Base-by-base conservation (phyloP, 1,284 basidiomycete species). In the Pterulicium gracile region DNA sequence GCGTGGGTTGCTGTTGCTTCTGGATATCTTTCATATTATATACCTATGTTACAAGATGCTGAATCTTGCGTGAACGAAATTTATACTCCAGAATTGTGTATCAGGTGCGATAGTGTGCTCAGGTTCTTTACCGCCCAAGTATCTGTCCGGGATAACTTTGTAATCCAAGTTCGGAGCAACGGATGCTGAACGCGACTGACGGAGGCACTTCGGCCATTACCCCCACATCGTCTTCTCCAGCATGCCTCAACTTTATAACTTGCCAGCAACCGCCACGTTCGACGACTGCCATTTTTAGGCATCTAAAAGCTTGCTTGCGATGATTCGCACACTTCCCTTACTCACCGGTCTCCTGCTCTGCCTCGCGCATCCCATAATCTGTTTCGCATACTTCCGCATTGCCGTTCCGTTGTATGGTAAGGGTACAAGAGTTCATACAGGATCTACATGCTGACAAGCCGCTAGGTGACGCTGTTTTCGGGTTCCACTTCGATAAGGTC, bases 391-490 rank as follows among this genome's bases (percentile, higher is more conserved):
- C 36, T 15, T 17, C 15, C 36, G 36, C 15, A 13, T 39, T 7
- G n/a, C 19, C 15, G 15, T 39, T 17, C 36, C 36, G 4, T 18
- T 39, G 7, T 39, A 39, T 17, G 36, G 36, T 5, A n/a, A n/a
- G n/a, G n/a, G n/a, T n/a, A n/a, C n/a, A n/a, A n/a, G n/a, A n/a
- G n/a, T n/a, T n/a, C n/a, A n/a, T n/a, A n/a, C n/a, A n/a, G 24
- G 15, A 13, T 27, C 24, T 14, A 27, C 43, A 13, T 17, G 13
- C 10, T 56, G 59, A 47, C n/a, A n/a, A n/a, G n/a, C n/a, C n/a
- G n/a, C n/a, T n/a, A n/a, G n/a, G n/a, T n/a, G 48, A 52, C 23
- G 60, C 64, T 24, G 48, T 66, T 17, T 39, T 39, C 7, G 4
- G 15, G 15, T 18, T 39, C 5, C 15, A 39, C 19, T 18, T 39